Conservation (phyloP, 1,139 yeast genomes). For the Kurtzmaniella quercitrusa region DNA sequence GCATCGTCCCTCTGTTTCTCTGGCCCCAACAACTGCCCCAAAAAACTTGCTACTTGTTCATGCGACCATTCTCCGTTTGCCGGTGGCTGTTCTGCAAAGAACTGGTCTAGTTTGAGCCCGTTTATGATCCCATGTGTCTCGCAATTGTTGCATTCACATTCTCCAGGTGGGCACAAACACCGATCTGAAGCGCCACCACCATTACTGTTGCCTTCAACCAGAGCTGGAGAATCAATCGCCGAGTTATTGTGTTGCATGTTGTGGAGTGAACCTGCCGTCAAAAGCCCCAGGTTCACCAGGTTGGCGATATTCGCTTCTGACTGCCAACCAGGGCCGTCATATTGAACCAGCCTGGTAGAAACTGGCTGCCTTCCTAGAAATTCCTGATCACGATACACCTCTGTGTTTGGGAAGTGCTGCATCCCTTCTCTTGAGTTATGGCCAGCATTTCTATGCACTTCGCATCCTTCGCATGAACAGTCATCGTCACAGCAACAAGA, state of each 20-base stretch:
- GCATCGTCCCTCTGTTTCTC: neutral
- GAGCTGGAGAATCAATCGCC: constrained; percentile 3
- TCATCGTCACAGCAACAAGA: constrained; percentile 45
- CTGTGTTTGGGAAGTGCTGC: too few relatives aligned
- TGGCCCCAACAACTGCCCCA: neutral
- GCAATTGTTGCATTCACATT: constrained; percentile 51
- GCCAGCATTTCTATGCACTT: constrained; percentile 41
- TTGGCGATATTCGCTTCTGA: neutral
- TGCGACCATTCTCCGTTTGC: neutral
- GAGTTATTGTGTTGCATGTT: neutral
- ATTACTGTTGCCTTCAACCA: constrained; percentile 6
- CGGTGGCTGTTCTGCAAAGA: constrained; percentile 11
- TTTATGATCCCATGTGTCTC: constrained; percentile 51
- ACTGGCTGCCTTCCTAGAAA: neutral
- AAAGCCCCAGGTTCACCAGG: neutral
- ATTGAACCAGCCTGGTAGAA: neutral
- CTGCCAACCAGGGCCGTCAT: neutral
- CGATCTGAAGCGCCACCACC: constrained; percentile 9
- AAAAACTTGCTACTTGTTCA: neutral
- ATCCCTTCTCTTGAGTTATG: too few relatives aligned
- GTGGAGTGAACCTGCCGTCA: neutral
- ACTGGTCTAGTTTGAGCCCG: constrained; percentile 45
- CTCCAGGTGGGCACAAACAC: constrained; percentile 43
- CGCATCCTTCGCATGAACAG: constrained; percentile 47
- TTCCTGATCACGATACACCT: neutral